Conservation (phyloP, 2,329 filamentous ascomycete species). For the Grosmannia huntii region DNA sequence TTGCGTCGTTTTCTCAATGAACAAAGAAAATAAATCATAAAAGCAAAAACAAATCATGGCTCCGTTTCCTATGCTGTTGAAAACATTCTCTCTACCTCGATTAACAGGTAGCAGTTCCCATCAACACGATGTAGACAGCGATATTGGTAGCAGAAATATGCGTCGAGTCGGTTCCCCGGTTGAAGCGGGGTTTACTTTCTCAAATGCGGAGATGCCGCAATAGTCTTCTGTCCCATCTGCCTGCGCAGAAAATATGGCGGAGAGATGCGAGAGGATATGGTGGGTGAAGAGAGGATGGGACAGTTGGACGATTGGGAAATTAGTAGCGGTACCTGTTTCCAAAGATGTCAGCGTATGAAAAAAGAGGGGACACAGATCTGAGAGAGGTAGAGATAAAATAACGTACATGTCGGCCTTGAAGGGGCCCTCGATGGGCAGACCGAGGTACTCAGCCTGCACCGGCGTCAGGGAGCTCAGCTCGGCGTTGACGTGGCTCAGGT, state of each 20-base stretch:
- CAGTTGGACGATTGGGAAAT: conserved; percentile 29
- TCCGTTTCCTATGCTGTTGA: conserved; percentile 18
- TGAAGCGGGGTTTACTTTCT: conserved; percentile 1
- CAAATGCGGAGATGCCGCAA: neutral
- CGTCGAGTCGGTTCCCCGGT: neutral
- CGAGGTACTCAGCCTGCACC: conserved; percentile 90
- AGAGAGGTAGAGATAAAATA: conserved; percentile 9
- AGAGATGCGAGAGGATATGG: neutral
- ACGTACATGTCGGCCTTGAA: conserved; percentile 90
- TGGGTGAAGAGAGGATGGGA: neutral
- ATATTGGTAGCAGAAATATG: neutral
- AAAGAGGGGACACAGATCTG: neutral
- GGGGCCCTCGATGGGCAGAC: conserved; percentile 73
- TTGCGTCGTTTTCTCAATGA: neutral
- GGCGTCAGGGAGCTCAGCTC: conserved; percentile 78
- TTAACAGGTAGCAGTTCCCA: neutral
- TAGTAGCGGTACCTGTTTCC: conserved; percentile 52
- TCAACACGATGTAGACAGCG: neutral
- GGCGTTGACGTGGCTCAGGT: conserved; percentile 85
- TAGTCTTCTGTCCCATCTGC: neutral
- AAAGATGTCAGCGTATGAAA: neutral
- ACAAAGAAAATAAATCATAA: neutral
- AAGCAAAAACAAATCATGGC: conserved; percentile 5
- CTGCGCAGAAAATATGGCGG: neutral
- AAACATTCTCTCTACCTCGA: conserved; percentile 13